Evolutionary conservation across 1,139 yeast species (phyloP), one percentile per base, ranked within the genome.

Genomic region (Debaryomyces robertsiae): DNA sequence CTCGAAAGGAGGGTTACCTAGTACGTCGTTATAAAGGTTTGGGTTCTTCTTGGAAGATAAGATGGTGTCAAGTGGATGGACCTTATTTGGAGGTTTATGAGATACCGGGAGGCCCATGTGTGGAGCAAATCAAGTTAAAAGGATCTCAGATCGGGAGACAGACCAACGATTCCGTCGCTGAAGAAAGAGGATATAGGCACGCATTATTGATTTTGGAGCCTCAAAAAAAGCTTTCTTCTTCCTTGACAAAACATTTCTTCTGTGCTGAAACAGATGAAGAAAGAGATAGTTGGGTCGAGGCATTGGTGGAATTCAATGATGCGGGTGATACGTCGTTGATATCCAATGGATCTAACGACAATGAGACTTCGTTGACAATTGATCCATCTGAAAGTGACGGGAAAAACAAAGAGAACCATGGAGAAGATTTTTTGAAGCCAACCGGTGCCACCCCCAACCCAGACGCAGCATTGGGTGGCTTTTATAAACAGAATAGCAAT

Each of bases 261-360:
- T 89, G 95, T 62, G 89, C 95, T 2, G 96, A 90, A 58, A 79
- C 85, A 1, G 88, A 85, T 40, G 73, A 69, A 25, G 96, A 89
- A 53, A 77, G 96, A 40, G 95, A 87, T 50, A 73, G 73, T 4
- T 87, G 96, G 96, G 78, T 84, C 19, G 71, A 78, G 15, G 73
- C 79, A 1, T 63, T 85, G 48, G 69, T 82, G 31, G 82, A 77
- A 44, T 69, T 69, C 46, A 64, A 54, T 34, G 55, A 52, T 18
- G 31, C 40, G 7, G 41, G 32, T 18, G 45, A 48, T 18, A 38
- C 44, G 6, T 46, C 52, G 1, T 40, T 46, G 9, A 47, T 50
- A 6, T 41, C 45, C 6, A 43, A 49, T 32, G 55, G 47, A 11
- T 29, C 44, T 1, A 40, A 31, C 3, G 46, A 47, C 23, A 24